Conservation (phyloP, 129 eudicot genomes). For the Centella asiatica region DNA sequence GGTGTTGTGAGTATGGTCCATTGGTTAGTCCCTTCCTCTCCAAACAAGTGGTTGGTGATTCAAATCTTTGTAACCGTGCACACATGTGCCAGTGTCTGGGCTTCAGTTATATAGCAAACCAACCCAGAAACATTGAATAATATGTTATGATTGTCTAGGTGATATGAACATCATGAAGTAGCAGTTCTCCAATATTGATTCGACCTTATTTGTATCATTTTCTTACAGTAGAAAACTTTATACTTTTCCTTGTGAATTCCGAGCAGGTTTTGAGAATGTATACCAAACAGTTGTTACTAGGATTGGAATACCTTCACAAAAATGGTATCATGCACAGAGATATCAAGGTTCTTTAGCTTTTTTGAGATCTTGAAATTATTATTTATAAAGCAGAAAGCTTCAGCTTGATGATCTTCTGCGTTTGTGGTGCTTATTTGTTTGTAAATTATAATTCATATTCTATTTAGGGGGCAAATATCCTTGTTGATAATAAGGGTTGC, state of each 20-base stretch:
- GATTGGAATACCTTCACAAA: constrained; percentile 85
- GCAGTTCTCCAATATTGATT: not conserved
- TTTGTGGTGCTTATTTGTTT: not conserved
- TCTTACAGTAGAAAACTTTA: not conserved
- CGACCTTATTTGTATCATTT: not conserved
- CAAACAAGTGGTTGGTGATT: too few species aligned
- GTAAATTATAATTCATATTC: constrained; percentile 11
- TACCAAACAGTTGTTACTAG: constrained; percentile 74
- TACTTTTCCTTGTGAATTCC: not conserved
- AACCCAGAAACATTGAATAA: too few species aligned
- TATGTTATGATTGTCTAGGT: too few species aligned
- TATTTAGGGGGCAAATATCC: constrained; percentile 91
- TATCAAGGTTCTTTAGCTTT: constrained; percentile 59
- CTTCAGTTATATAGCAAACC: too few species aligned
- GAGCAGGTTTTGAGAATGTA: constrained; percentile 90
- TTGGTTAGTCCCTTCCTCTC: too few species aligned
- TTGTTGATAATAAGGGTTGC: constrained; percentile 89
- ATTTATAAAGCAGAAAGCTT: constrained; percentile 1
- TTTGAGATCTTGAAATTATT: not conserved
- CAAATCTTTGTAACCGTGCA: too few species aligned
- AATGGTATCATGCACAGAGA: constrained; percentile 96
- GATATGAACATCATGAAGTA: not conserved
- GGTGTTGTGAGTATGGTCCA: too few species aligned
- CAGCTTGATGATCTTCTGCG: not conserved
- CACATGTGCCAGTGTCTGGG: too few species aligned